phyloP scores from a whole-genome alignment of 1,139 yeast genomes.

The Pichia sp. region DNA sequence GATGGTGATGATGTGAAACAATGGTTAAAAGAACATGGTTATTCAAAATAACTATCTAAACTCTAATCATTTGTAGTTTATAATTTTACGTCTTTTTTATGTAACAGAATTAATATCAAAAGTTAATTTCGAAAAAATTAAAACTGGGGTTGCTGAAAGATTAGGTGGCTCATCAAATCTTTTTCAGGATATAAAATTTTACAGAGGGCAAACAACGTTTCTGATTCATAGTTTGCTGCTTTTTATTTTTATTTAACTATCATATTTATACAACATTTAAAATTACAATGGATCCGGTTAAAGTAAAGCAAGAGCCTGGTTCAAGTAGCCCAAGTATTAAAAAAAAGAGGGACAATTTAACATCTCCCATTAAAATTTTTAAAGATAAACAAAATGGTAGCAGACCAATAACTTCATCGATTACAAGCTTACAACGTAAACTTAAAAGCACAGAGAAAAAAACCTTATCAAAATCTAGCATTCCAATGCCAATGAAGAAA shows the following conservation, averaged over 20 bases:
- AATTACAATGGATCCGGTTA: constrained; percentile 7
- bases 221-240: too few relatives aligned
- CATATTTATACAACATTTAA: neutral
- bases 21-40: constrained; percentile 27
- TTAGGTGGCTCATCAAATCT: too few relatives aligned
- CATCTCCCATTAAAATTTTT: constrained; percentile 1
- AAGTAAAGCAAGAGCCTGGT: constrained; percentile 13
- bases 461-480: too few relatives aligned
- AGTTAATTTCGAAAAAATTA: too few relatives aligned
- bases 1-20: constrained; percentile 27
- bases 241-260: too few relatives aligned
- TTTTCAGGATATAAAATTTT: too few relatives aligned
- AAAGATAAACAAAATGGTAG: neutral
- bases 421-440: too few relatives aligned
- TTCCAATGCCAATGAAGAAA: too few relatives aligned
- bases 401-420: neutral
- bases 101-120: too few relatives aligned
- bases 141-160: too few relatives aligned
- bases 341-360: neutral
- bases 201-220: neutral
- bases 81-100: too few relatives aligned
- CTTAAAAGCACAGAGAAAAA: too few relatives aligned
- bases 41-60: constrained; percentile 14
- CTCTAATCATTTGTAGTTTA: neutral
- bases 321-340: neutral